A percentile compares a stretch with the other conserved stretches of the same genome.
Evolutionary conservation across 2,329 filamentous ascomycete species (phyloP).

Genomic region (Ophiocordyceps sinensis): DNA sequence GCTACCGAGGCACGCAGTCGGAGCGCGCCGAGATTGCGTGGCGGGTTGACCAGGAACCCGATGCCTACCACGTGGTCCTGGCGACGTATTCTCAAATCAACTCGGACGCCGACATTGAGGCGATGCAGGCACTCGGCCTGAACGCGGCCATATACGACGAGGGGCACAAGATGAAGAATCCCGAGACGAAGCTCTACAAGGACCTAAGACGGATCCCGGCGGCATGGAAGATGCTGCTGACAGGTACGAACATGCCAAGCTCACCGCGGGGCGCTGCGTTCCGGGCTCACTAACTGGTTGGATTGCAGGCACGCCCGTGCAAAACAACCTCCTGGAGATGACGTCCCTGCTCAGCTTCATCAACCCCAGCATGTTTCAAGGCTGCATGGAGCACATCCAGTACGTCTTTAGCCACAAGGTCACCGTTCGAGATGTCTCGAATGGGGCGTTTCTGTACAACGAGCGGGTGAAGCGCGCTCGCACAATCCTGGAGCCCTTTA

Average conservation of each 20-base stretch:
- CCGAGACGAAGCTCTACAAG: slow-evolving; percentile 65
- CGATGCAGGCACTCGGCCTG: slow-evolving; percentile 32
- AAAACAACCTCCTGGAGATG: slow-evolving; percentile 89
- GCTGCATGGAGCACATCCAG: slow-evolving; percentile 63
- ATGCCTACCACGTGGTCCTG: slow-evolving; percentile 48
- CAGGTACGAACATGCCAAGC: slow-evolving; percentile 15
- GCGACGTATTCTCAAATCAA: slow-evolving; percentile 47
- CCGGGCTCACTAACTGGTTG: slow-evolving; percentile 6
- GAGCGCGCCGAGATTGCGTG: slow-evolving; percentile 56
- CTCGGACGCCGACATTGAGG: slow-evolving; percentile 32
- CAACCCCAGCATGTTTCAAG: slow-evolving; percentile 68
- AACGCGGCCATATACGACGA: slow-evolving; percentile 72
- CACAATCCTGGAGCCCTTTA: slow-evolving; percentile 89
- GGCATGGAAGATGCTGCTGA: slow-evolving; percentile 70
- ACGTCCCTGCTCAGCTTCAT: slow-evolving; percentile 88
- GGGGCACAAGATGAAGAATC: slow-evolving; percentile 86
- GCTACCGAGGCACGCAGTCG: slow-evolving; percentile 48
- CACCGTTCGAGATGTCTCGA: slow-evolving; percentile 62
- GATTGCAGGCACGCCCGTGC: slow-evolving; percentile 72
- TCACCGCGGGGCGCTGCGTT: no score
- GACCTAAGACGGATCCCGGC: slow-evolving; percentile 65
- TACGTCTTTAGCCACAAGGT: slow-evolving; percentile 88
- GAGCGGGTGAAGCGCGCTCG: slow-evolving; percentile 78
- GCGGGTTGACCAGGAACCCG: slow-evolving; percentile 46
- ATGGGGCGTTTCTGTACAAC: slow-evolving; percentile 72